Evolutionary conservation across 352 stramenopile genomes (phyloP).

Genomic region (Peronospora belbahrii): DNA sequence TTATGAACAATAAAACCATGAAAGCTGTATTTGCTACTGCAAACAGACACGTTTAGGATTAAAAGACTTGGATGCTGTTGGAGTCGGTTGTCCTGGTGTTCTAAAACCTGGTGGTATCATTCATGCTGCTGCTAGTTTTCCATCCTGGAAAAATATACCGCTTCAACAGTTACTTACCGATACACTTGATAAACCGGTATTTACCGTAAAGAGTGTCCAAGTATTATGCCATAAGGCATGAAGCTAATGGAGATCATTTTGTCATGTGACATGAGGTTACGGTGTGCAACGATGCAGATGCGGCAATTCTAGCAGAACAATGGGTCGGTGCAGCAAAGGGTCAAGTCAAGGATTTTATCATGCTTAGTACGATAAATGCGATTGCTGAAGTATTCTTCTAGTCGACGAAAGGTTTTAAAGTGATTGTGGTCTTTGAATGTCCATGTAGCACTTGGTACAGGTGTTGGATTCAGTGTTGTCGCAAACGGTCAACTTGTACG

Average conservation of each 20-base stretch:
- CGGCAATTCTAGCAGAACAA: constrained; percentile 70
- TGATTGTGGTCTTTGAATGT: background rate
- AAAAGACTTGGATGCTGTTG: constrained; percentile 36
- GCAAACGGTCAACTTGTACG: constrained; percentile 58
- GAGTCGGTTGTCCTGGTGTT: constrained; percentile 59
- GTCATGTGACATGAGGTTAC: constrained; percentile 25
- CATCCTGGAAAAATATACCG: constrained; percentile 52
- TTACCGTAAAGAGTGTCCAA: background rate
- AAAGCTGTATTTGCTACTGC: background rate
- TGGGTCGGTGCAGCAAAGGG: constrained; percentile 66
- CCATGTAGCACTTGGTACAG: constrained; percentile 58
- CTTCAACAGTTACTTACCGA: constrained; percentile 47
- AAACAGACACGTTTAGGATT: constrained; percentile 24
- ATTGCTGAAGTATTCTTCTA: background rate
- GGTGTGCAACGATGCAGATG: constrained; percentile 75
- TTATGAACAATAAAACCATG: background rate
- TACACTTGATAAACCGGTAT: constrained; percentile 26
- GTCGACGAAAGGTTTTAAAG: background rate
- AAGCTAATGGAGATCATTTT: background rate
- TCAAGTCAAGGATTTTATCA: constrained; percentile 64
- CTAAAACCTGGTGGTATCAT: constrained; percentile 44
- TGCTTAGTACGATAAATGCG: constrained; percentile 54
- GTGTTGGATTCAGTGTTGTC: constrained; percentile 63
- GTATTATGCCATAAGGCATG: too few species aligned
- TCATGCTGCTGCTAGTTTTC: constrained; percentile 62